These are phyloP conservation scores for Vachellia collinsii DNA, from an alignment of 306 rosid genomes.

Conservation along the genomic window DNA sequence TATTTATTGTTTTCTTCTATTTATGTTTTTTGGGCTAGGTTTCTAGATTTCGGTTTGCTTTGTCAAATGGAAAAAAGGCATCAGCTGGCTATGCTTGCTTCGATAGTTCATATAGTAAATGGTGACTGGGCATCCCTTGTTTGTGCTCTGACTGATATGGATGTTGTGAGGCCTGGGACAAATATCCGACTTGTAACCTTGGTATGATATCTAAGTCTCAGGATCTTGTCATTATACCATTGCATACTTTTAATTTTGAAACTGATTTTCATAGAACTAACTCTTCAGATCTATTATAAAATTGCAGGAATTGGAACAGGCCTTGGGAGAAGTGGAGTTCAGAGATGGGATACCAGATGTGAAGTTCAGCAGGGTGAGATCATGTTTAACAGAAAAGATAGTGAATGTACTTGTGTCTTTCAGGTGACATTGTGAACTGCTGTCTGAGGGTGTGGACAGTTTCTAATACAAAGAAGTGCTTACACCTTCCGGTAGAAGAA, in stretches of 20 bases:
- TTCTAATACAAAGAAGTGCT: background rate
- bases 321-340: slow-evolving; percentile 85
- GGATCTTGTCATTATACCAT: slow-evolving; percentile 27
- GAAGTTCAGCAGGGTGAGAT: slow-evolving; percentile 91
- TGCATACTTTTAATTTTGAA: slow-evolving; percentile 37
- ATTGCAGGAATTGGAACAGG: slow-evolving; percentile 89
- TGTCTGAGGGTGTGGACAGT: background rate
- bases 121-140: slow-evolving; percentile 98
- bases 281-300: slow-evolving; percentile 29
- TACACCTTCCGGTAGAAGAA: background rate
- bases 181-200: slow-evolving; percentile 70
- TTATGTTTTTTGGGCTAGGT: slow-evolving; percentile 52
- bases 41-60: slow-evolving; percentile 96
- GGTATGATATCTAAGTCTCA: slow-evolving; percentile 54
- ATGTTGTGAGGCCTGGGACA: slow-evolving; percentile 84
- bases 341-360: slow-evolving; percentile 92
- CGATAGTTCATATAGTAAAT: slow-evolving; percentile 92
- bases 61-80: slow-evolving; percentile 97
- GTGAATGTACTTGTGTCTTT: slow-evolving; percentile 24
- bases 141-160: slow-evolving; percentile 77
- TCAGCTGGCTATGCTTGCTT: slow-evolving; percentile 94
- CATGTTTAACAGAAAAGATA: slow-evolving; percentile 31
- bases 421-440: slow-evolving; percentile 22
- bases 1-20: slow-evolving; percentile 13
- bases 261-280: slow-evolving; percentile 21